These are phyloP conservation scores for Nectriaceae sp. DNA, from an alignment of 2,329 filamentous ascomycete genomes.

Conservation along the genomic window DNA sequence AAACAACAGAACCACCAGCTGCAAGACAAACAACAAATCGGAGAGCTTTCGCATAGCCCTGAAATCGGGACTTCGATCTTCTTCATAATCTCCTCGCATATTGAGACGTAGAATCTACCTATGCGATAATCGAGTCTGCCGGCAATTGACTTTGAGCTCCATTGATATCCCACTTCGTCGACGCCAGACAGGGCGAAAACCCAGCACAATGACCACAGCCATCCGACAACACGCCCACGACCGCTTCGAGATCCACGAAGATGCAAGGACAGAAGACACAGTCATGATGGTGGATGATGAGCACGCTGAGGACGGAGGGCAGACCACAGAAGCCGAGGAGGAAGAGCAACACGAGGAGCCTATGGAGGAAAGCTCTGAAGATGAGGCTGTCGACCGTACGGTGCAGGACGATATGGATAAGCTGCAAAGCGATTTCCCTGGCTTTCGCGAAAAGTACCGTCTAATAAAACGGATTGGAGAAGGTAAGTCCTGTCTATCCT, in stretches of 20 bases:
- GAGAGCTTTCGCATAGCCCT: too few relatives aligned
- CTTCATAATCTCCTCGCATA: too few relatives aligned
- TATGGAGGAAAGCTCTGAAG: conserved; percentile 52
- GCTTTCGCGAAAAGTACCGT: conserved; percentile 81
- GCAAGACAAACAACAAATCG: too few relatives aligned
- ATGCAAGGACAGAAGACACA: conserved; percentile 51
- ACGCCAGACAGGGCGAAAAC: not conserved
- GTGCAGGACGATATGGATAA: conserved; percentile 87
- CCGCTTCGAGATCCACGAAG: conserved; percentile 52
- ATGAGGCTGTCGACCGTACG: conserved; percentile 64
- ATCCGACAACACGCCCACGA: conserved; percentile 32
- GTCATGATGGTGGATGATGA: conserved; percentile 51
- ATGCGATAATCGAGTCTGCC: too few relatives aligned
- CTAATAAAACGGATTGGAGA: conserved; percentile 97
- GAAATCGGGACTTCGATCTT: not conserved
- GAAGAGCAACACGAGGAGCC: conserved; percentile 42
- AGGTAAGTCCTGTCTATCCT: conserved; percentile 53
- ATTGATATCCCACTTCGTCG: too few relatives aligned
- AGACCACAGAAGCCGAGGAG: conserved; percentile 13
- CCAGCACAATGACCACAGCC: conserved; percentile 23
- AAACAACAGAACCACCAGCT: too few relatives aligned
- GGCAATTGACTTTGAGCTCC: too few relatives aligned
- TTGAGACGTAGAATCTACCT: too few relatives aligned
- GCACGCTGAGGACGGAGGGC: conserved; percentile 26
- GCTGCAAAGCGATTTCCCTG: conserved; percentile 78